Base-by-base conservation (phyloP, 148 eudicot species). In the Persicaria tinctoria region DNA sequence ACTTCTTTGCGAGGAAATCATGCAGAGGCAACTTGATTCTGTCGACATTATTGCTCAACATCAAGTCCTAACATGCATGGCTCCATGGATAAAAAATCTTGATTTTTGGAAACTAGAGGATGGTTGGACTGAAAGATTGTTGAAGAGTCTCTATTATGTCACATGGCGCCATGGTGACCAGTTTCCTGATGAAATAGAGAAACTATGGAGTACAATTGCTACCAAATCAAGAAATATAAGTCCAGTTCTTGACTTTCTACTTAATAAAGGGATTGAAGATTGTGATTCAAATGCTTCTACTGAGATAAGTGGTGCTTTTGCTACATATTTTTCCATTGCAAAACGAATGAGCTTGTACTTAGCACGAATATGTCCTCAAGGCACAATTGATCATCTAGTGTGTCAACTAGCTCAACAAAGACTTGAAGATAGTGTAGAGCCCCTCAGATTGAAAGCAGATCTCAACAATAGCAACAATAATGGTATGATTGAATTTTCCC, bases 41-140 rank as follows among this genome's bases (percentile, higher is more conserved):
- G 99, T 95, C 69, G 99, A 95, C 81, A 95, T 95, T 80, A 95
- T 95, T 78, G 99, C 99, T 55, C 99, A 95, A 56, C 99, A 95
- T 79, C 99, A 95, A 83, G 99, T 95, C 72, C 78, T 95, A 46
- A 95, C 99, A 27, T 95, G 99, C 85, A 95, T 95, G 99, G 99
- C 97, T 74, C 99, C 99, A 47, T 95, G 99, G 99, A 92, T 95
- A 69, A 97, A 95, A 81, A 95, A 90, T 70, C 97, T 95, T 45
- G 89, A 95, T 80, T 95, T 95, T 78, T 92, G 97, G 99, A 95
- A 90, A 83, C 87, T 89, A 18, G 88, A 90, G 83, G 97, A 95
- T 72, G 97, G 99, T 13, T 95, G 99, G 99, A 89, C 97, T 54
- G 97, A 90, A 45, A 87, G 99, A 75, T 80, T 95, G 77, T 77